A percentile compares a stretch with the other conserved stretches of the same genome.
These are phyloP conservation scores for Boletus huronensis DNA, from an alignment of 768 basidiomycete genomes.

Conservation along the genomic window DNA sequence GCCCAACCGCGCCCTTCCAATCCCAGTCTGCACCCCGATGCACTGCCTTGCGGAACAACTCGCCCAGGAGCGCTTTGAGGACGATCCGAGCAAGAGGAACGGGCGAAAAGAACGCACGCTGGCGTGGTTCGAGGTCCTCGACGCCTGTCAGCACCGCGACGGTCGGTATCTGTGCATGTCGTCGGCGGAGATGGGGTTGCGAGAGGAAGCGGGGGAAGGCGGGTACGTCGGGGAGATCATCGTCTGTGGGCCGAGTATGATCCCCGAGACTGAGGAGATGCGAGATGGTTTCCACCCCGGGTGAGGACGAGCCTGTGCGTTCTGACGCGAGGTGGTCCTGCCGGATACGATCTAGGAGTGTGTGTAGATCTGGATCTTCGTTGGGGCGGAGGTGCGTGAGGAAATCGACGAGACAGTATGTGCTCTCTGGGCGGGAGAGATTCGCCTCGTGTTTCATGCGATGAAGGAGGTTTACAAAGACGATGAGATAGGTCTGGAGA, in stretches of 20 bases:
- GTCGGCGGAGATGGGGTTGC: not conserved
- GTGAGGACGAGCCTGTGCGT: not conserved
- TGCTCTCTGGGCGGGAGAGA: not conserved
- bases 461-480: slow-evolving; percentile 38
- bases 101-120: slow-evolving; percentile 14
- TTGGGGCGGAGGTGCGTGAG: slow-evolving; percentile 17
- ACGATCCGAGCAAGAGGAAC: slow-evolving; percentile 24
- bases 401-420: slow-evolving; percentile 25
- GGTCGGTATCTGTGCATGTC: slow-evolving; percentile 9
- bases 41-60: slow-evolving; percentile 21
- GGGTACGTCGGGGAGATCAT: slow-evolving; percentile 3
- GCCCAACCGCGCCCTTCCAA: slow-evolving; percentile 15
- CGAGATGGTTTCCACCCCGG: slow-evolving; percentile 16
- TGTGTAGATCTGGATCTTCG: slow-evolving; percentile 16
- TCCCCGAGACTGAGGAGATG: slow-evolving; percentile 24
- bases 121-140: not conserved
- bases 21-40: slow-evolving; percentile 19
- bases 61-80: slow-evolving; percentile 16
- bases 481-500: slow-evolving; percentile 38
- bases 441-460: slow-evolving; percentile 26
- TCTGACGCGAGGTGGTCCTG: not conserved
- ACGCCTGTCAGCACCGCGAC: slow-evolving; percentile 17
- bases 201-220: not conserved
- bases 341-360: slow-evolving; percentile 18
- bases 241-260: not conserved